Percentiles rank a stretch among this genome's conserved stretches.
Conservation (phyloP, 306 rosid species). For the Luffa acutangula region DNA sequence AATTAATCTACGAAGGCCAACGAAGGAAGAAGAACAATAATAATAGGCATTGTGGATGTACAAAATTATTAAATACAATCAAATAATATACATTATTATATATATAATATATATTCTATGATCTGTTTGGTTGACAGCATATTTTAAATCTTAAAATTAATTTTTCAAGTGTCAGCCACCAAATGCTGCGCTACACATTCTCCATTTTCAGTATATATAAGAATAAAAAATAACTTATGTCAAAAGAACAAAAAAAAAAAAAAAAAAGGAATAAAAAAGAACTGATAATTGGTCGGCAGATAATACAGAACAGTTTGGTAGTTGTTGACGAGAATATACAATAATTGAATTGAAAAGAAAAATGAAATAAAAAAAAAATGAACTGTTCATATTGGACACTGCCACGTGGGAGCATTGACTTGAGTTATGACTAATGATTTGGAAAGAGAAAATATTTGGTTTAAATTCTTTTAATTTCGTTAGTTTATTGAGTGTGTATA, state of each 20-base stretch:
- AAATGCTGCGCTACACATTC: background rate
- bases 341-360: background rate
- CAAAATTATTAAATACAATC: background rate
- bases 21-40: background rate
- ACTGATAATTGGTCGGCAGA: background rate
- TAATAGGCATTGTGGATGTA: background rate
- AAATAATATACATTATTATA: background rate
- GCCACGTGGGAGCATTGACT: background rate
- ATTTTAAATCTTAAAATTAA: background rate
- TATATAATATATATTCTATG: background rate
- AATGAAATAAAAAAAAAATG: background rate
- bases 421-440: background rate
- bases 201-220: background rate
- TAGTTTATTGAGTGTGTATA: too few species aligned
- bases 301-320: background rate
- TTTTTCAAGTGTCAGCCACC: background rate
- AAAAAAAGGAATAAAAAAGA: background rate
- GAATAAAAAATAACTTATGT: background rate
- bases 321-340: conserved; percentile 6
- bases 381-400: background rate
- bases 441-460: background rate
- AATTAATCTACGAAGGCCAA: background rate
- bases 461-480: too few species aligned
- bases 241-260: too few species aligned
- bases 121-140: background rate